Evolutionary conservation across 495 filamentous ascomycete genomes (phyloP).

Genomic region (Tuber microsphaerosporum): DNA sequence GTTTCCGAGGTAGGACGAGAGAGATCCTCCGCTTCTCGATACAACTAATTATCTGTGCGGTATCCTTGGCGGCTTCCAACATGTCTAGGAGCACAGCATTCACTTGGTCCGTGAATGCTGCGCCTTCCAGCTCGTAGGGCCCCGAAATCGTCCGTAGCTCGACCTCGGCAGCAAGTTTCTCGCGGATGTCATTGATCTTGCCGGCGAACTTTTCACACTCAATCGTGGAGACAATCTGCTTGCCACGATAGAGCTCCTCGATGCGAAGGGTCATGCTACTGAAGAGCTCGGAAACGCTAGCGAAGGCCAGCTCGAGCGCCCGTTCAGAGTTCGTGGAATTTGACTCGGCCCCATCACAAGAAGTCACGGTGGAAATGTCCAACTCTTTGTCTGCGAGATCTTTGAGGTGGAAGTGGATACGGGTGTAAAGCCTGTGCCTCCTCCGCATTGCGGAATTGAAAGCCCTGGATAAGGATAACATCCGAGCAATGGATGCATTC

Average conservation of each 20-base stretch:
- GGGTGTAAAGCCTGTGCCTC: conserved; percentile 25
- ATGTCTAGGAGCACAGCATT: conserved; percentile 37
- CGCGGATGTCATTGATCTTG: conserved; percentile 21
- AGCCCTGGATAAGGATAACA: conserved; percentile 28
- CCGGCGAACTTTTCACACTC: conserved; percentile 27
- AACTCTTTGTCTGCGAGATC: conserved; percentile 12
- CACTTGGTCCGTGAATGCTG: conserved; percentile 39
- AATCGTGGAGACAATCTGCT: conserved; percentile 19
- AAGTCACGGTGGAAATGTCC: conserved; percentile 14
- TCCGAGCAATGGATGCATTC: conserved; percentile 12
- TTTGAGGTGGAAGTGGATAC: conserved; percentile 20
- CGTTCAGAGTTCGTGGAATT: conserved; percentile 7
- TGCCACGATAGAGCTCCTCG: conserved; percentile 29
- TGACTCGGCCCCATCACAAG: not conserved
- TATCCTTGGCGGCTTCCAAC: conserved; percentile 28
- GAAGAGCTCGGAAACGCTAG: conserved; percentile 16
- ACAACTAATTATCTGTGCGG: conserved; percentile 18
- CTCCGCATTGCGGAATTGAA: conserved; percentile 38
- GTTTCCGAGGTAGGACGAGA: conserved; percentile 26
- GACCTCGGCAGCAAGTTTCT: conserved; percentile 15
- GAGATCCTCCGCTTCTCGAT: conserved; percentile 31
- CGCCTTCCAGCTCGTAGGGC: conserved; percentile 25
- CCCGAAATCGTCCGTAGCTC: conserved; percentile 17
- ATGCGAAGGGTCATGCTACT: conserved; percentile 21
- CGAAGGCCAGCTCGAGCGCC: conserved; percentile 22